These are phyloP conservation scores for Candida glaebosa DNA, from an alignment of 805 yeast species.

Conservation along the genomic window DNA sequence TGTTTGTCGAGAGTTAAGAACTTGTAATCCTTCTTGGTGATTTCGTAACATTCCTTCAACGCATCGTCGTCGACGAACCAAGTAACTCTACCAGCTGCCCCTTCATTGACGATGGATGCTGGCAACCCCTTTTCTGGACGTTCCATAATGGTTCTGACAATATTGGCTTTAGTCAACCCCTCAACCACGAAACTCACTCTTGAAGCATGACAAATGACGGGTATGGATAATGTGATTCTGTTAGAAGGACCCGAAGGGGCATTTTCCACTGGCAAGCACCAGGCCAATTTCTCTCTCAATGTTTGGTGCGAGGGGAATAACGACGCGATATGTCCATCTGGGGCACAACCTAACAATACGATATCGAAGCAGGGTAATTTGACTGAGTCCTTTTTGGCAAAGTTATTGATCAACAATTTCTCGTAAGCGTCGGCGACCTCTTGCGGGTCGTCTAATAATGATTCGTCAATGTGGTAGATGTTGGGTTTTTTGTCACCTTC, in stretches of 20 bases:
- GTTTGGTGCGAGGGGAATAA: constrained; percentile 90
- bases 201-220: constrained; percentile 91
- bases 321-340: constrained; percentile 98
- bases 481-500: constrained; percentile 57
- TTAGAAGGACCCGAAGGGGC: constrained; percentile 87
- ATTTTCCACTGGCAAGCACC: constrained; percentile 91
- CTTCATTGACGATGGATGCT: constrained; percentile 87
- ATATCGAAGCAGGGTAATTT: constrained; percentile 93
- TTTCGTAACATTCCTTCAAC: constrained; percentile 66
- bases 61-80: constrained; percentile 98
- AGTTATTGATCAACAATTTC: constrained; percentile 76
- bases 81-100: constrained; percentile 93
- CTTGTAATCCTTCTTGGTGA: constrained; percentile 70
- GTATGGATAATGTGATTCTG: constrained; percentile 85
- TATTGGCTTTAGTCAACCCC: constrained; percentile 93
- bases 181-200: constrained; percentile 93
- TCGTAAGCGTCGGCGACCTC: constrained; percentile 95
- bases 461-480: constrained; percentile 79
- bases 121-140: constrained; percentile 97
- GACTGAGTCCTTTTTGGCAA: constrained; percentile 95
- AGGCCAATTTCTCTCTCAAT: constrained; percentile 83
- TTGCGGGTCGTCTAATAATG: constrained; percentile 71
- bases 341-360: constrained; percentile 92
- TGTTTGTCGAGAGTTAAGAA: constrained; percentile 24
- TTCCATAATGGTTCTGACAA: constrained; percentile 88